A percentile compares a stretch with the other conserved stretches of the same genome.
Evolutionary conservation across 2,329 filamentous ascomycete species (phyloP).

Genomic region (Pestalotiopsis sp.): DNA sequence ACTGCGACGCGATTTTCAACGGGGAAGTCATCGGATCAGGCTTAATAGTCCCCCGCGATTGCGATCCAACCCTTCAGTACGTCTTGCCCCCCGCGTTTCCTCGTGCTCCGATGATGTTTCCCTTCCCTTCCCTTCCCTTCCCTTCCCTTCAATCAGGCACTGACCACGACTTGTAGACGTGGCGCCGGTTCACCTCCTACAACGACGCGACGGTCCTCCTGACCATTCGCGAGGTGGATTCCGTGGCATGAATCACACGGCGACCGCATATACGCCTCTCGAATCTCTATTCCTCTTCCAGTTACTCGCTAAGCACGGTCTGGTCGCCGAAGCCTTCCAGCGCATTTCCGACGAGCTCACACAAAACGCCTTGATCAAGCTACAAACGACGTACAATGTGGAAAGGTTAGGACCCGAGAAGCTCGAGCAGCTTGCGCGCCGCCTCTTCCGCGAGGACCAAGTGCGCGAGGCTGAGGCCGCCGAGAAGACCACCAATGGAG

Average conservation of each 20-base stretch:
- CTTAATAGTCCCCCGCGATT: slow-evolving; percentile 22
- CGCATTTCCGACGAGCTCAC: slow-evolving; percentile 75
- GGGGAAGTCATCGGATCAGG: slow-evolving; percentile 26
- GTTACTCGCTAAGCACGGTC: slow-evolving; percentile 70
- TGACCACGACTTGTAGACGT: slow-evolving; percentile 40
- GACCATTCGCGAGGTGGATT: slow-evolving; percentile 57
- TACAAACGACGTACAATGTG: slow-evolving; percentile 72
- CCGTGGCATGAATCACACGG: slow-evolving; percentile 58
- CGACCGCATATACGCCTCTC: slow-evolving; percentile 76
- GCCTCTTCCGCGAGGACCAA: slow-evolving; percentile 75
- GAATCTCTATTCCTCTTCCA: slow-evolving; percentile 87
- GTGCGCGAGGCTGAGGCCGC: slow-evolving; percentile 49
- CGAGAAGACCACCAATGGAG: slow-evolving; percentile 39
- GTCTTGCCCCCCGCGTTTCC: slow-evolving; percentile 22
- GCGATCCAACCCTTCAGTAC: slow-evolving; percentile 24
- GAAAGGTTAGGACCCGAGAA: slow-evolving; percentile 76
- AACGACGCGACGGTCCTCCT: slow-evolving; percentile 57
- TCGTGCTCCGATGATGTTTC: slow-evolving; percentile 2
- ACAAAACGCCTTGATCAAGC: slow-evolving; percentile 72
- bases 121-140: neutral
- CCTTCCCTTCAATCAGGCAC: slow-evolving; percentile 7
- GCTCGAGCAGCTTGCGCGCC: slow-evolving; percentile 77
- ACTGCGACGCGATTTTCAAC: slow-evolving; percentile 24
- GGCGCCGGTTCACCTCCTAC: slow-evolving; percentile 58
- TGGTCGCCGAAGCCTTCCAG: slow-evolving; percentile 66